phyloP scores from a whole-genome alignment of 768 basidiomycete species.

The Boletellus emodensis region DNA sequence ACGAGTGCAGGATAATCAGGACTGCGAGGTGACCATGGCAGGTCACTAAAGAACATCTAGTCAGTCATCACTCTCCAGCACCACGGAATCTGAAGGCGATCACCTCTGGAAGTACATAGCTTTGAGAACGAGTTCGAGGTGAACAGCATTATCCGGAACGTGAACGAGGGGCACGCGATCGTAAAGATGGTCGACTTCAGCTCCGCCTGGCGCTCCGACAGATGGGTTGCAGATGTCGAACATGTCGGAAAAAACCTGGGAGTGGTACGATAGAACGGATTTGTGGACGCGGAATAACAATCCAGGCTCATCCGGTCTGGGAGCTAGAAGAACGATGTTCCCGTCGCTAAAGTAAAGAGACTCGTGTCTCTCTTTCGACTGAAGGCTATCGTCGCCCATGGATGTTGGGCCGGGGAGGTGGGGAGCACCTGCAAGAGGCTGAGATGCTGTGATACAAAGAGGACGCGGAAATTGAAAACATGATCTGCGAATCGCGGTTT shows the following conservation, averaged over 20 bases:
- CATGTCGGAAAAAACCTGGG: slow-evolving; percentile 4
- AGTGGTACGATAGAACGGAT: slow-evolving; percentile 12
- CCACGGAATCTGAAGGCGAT: background rate
- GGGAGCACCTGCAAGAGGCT: too few species aligned
- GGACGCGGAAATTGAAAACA: too few species aligned
- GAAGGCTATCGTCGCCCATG: too few species aligned
- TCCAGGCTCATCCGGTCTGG: background rate
- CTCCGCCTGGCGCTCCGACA: too few species aligned
- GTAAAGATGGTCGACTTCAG: background rate
- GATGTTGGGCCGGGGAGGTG: too few species aligned
- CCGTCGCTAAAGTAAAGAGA: slow-evolving; percentile 11
- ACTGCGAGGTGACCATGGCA: slow-evolving; percentile 5
- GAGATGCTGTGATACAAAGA: too few species aligned
- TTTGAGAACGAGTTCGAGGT: slow-evolving; percentile 7
- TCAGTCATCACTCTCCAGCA: background rate
- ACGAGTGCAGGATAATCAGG: slow-evolving; percentile 1
- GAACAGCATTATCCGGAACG: slow-evolving; percentile 4
- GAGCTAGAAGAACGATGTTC: slow-evolving; percentile 5
- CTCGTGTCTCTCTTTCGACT: background rate
- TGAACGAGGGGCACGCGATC: slow-evolving; percentile 7
- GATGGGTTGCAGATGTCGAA: slow-evolving; percentile 1
- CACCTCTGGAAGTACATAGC: slow-evolving; percentile 14
- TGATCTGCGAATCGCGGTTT: too few species aligned
- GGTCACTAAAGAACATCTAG: background rate
- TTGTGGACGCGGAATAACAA: slow-evolving; percentile 14